Evolutionary conservation across 208 protist genomes (phyloP), one percentile per base, ranked within the genome.

Genomic region (Leptomonas pyrrhocoris): DNA sequence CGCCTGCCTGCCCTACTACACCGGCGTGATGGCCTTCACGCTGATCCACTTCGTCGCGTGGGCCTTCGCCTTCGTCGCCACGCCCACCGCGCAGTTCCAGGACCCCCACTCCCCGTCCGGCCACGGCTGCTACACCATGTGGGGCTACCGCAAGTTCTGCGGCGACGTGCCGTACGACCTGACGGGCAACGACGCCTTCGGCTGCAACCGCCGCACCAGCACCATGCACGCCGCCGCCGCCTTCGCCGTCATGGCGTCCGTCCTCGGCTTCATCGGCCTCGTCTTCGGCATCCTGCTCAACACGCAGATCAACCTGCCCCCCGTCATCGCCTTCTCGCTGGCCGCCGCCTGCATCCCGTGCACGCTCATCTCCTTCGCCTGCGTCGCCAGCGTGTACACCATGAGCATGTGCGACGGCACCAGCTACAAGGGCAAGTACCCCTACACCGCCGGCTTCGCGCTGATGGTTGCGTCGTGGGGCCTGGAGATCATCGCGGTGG

Each of bases 291-390:
- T 77, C 50, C 54, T 84, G 40, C 58, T 77, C 53, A 75, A 78
- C 55, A 64, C 59, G 30, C 59, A 68, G 38, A 43, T 74, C 38
- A 50, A 59, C n/a, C 30, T 59, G 51, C 56, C 64, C 40, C 38
- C 18, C 49, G 30, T 45, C 40, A 73, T 83, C 58, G 15, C 72
- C 42, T 67, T 79, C 65, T 28, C 73, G 51, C 62, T 82, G 55
- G 51, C 71, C 42, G 61, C 69, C 60, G 34, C 75, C 50, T 75
- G 65, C 55, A 64, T 81, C 56, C 23, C 77, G 12, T 77, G 58
- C 58, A 77, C 82, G 34, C 65, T 82, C 65, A 79, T 84, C 61
- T 68, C 73, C 16, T 83, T 73, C 71, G 82, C 75, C 27, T 84
- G 78, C 55, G 75, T 87, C 34, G 82, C 79, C 45, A 63, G 71